Base-by-base conservation (phyloP, 225 moss, liverwort and hornwort genomes). In the Polytrichum formosum region DNA sequence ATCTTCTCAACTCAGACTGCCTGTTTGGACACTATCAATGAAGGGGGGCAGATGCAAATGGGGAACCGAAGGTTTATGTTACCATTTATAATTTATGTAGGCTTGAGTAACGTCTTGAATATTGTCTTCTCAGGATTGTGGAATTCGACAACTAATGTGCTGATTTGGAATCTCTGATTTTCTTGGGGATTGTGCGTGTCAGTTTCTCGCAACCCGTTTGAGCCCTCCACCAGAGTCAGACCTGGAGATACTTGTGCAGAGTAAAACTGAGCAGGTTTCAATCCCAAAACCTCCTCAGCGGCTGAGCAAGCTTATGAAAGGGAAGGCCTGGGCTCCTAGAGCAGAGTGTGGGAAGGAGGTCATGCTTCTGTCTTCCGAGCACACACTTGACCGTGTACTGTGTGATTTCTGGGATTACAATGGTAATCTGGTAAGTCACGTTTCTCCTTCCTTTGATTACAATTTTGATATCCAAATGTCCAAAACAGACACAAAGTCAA, bases 201-300 rank as follows among this genome's bases (percentile, higher is more conserved):
- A 96, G 95, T 90, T 91, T 75, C 85, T 96, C 64, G 87, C 87
- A 72, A 84, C 86, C 56, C 84, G 91, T 17, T 85, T 96, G 58
- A 76, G 83, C 68, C 78, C 88, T 35, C 83, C 67, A 62, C 93
- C 88, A 65, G 88, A 86, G 71, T 88, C 87, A 64, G 95, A 96
- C 73, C 82, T 96, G 71, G 95, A 96, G 74, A 90, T 96, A 28
- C 79, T 96, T 56, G 87, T 96, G 61, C 93, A 93, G 84, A 86
- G 94, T 62, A 92, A 91, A 71, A 76, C 83, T 73, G 94, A 94
- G 71, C 94, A 88, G 66, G 90, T 88, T 78, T 80, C 80, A 63
- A 72, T 91, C 18, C 85, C 75, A 80, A 90, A 82, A 83, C 82
- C 92, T 55, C 77, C 92, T 55, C 77, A 81, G 2, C 81, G 92